Conservation (phyloP, 2,329 filamentous ascomycete genomes). For the Calonectria hawksworthii region DNA sequence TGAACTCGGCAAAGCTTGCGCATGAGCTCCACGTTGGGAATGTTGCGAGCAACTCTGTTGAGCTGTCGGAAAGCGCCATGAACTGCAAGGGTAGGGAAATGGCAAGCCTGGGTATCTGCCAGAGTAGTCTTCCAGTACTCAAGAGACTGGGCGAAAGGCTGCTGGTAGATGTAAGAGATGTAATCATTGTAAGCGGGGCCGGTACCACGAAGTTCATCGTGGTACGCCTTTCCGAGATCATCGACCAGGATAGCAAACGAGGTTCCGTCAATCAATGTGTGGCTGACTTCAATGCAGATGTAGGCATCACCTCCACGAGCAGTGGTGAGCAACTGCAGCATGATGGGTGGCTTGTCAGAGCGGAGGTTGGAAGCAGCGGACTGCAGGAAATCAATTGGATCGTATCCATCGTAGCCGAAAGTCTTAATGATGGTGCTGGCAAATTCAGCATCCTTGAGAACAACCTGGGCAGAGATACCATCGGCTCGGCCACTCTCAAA, state of each 20-base stretch:
- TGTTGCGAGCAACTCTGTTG: background rate
- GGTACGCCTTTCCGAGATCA: slow-evolving; percentile 47
- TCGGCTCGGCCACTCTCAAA: background rate
- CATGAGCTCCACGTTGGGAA: background rate
- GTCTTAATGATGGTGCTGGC: slow-evolving; percentile 4
- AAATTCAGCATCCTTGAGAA: background rate
- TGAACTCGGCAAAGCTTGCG: slow-evolving; percentile 1
- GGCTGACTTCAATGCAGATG: slow-evolving; percentile 50
- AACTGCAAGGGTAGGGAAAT: background rate
- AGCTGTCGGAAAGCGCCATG: background rate
- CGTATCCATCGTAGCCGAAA: background rate
- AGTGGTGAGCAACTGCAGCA: background rate
- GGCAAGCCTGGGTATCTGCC: background rate
- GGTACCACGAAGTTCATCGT: slow-evolving; percentile 14
- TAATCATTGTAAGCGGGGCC: background rate
- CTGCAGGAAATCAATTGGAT: background rate
- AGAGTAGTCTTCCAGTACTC: background rate
- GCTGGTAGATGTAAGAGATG: slow-evolving; percentile 2
- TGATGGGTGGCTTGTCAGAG: background rate
- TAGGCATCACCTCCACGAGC: slow-evolving; percentile 10
- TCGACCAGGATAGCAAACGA: slow-evolving; percentile 47
- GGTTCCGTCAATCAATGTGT: slow-evolving; percentile 49
- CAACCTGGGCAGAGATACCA: background rate
- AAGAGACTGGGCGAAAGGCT: background rate
- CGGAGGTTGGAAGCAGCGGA: background rate